Evolutionary conservation across 75 land plant species (phyloP).

Genomic region (Picea sitchensis): DNA sequence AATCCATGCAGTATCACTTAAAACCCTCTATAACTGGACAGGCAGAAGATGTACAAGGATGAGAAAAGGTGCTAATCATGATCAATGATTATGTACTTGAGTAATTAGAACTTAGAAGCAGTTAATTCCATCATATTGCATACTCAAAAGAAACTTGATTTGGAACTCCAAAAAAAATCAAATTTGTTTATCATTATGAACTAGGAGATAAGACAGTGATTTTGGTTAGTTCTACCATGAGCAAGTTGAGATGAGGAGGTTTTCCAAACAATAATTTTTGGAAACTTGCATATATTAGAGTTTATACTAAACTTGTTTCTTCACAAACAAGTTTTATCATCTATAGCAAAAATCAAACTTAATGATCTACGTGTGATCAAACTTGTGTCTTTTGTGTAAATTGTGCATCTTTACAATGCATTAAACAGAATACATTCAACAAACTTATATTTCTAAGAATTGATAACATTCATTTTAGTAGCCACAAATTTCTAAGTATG

Average conservation of each 20-base stretch:
- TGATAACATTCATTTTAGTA: constrained; percentile 1
- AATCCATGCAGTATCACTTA: not conserved
- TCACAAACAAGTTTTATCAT: not conserved
- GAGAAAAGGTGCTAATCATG: not conserved
- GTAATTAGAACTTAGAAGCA: too few relatives aligned
- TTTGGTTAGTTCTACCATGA: not conserved
- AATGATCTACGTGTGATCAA: too few relatives aligned
- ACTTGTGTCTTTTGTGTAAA: too few relatives aligned
- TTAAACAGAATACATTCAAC: not conserved
- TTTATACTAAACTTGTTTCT: not conserved
- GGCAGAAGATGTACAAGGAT: not conserved
- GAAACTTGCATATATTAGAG: not conserved
- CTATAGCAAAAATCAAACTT: not conserved
- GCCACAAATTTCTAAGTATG: not conserved
- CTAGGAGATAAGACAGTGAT: not conserved
- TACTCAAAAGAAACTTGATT: not conserved
- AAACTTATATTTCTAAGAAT: not conserved
- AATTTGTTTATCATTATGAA: not conserved
- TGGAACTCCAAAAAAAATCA: not conserved
- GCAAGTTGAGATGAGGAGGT: not conserved
- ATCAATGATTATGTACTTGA: not conserved
- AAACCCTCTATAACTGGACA: not conserved
- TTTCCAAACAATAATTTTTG: not conserved
- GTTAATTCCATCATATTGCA: not conserved
- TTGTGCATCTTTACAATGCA: not conserved